Evolutionary conservation across 495 filamentous ascomycete species (phyloP).

Genomic region (Sordaria brevicollis): DNA sequence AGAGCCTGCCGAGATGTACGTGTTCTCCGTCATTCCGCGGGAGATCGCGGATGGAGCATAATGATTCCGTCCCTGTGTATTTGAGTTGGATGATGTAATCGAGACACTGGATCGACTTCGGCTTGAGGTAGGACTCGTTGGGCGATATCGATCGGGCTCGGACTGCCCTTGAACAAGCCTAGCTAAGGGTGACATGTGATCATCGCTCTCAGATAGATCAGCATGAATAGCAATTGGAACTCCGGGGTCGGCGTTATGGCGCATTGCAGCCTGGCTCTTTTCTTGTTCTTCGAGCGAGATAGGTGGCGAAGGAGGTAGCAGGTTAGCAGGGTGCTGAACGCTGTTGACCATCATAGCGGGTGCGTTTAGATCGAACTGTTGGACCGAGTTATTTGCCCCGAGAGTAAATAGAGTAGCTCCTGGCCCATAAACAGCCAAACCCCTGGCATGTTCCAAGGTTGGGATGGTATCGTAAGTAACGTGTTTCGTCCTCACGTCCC

Average conservation of each 20-base stretch:
- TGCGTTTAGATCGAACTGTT: slow-evolving; percentile 88
- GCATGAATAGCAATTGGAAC: slow-evolving; percentile 37
- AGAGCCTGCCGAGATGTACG: slow-evolving; percentile 54
- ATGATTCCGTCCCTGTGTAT: slow-evolving; percentile 19
- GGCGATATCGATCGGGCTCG: slow-evolving; percentile 46
- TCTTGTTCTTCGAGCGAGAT: slow-evolving; percentile 59
- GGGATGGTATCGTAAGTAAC: slow-evolving; percentile 81
- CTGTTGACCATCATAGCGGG: slow-evolving; percentile 66
- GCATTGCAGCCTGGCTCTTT: slow-evolving; percentile 26
- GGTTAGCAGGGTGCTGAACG: slow-evolving; percentile 69
- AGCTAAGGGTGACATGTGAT: slow-evolving; percentile 55
- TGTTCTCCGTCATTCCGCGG: slow-evolving; percentile 43
- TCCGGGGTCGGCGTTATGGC: slow-evolving; percentile 35
- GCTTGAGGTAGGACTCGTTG: slow-evolving; percentile 52
- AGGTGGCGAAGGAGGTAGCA: slow-evolving; percentile 67
- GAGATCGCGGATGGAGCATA: slow-evolving; percentile 38
- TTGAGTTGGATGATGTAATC: slow-evolving; percentile 38
- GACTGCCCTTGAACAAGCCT: slow-evolving; percentile 43
- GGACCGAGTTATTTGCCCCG: slow-evolving; percentile 75
- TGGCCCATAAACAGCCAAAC: slow-evolving; percentile 79
- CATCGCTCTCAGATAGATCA: slow-evolving; percentile 54
- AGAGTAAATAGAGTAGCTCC: slow-evolving; percentile 89
- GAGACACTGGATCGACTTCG: slow-evolving; percentile 57
- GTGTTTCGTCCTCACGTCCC: slow-evolving; percentile 96
- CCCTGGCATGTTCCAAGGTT: slow-evolving; percentile 70